Percentiles rank a stretch among this genome's conserved stretches.
These are phyloP conservation scores for Candida ipomoeae DNA, from an alignment of 805 yeast species.

Conservation along the genomic window DNA sequence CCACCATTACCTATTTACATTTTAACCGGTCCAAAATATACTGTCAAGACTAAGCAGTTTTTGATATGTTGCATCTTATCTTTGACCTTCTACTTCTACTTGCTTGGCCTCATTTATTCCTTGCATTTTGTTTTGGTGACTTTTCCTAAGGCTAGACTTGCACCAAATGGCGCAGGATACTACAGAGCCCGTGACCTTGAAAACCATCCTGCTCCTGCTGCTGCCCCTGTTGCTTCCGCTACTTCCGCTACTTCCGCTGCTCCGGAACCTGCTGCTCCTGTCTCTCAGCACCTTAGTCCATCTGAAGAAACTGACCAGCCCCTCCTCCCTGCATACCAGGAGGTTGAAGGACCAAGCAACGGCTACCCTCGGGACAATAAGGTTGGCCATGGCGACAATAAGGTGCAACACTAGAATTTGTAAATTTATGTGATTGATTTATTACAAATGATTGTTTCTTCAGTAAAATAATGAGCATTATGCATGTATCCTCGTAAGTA, in stretches of 20 bases:
- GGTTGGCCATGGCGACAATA: background rate
- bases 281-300: background rate
- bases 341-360: background rate
- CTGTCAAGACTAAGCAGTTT: constrained; percentile 33
- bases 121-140: constrained; percentile 26
- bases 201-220: background rate
- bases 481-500: too few relatives aligned
- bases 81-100: constrained; percentile 28
- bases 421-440: background rate
- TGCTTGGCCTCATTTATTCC: constrained; percentile 27
- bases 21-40: constrained; percentile 23
- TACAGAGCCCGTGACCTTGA: constrained; percentile 1
- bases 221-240: background rate
- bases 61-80: constrained; percentile 26
- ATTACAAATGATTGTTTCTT: background rate
- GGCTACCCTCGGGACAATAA: background rate
- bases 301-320: background rate
- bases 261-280: background rate
- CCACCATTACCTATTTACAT: constrained; percentile 40
- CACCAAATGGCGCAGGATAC: constrained; percentile 1
- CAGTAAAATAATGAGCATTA: too few relatives aligned
- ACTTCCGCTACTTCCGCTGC: background rate
- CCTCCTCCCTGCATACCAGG: constrained; percentile 1
- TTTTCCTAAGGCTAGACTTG: constrained; percentile 14
- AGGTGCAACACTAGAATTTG: background rate